Percentiles rank a stretch among this genome's conserved stretches.
These are phyloP conservation scores for Beauveria australis DNA, from an alignment of 2,329 filamentous ascomycete genomes.

Conservation along the genomic window DNA sequence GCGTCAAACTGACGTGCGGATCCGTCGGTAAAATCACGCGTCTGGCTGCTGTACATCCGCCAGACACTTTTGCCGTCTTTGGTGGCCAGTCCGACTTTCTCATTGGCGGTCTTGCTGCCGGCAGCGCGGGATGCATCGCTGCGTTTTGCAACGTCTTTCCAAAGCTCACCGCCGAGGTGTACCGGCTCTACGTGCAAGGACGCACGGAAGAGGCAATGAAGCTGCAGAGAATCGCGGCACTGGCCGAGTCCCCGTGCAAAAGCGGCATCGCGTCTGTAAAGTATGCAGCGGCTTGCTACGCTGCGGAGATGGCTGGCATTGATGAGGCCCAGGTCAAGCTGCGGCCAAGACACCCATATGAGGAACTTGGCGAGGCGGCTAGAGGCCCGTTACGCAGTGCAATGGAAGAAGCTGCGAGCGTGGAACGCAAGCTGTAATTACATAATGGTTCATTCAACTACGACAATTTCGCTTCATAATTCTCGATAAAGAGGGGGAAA, in stretches of 20 bases:
- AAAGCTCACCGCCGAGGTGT: background rate
- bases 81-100: background rate
- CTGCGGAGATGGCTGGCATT: too few relatives aligned
- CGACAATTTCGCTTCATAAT: too few relatives aligned
- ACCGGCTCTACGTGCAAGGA: too few relatives aligned
- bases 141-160: background rate
- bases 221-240: too few relatives aligned
- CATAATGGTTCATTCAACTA: background rate
- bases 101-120: background rate
- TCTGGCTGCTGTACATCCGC: slow-evolving; percentile 29
- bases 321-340: background rate
- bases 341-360: background rate
- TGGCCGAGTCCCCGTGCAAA: too few relatives aligned
- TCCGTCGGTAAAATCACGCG: slow-evolving; percentile 53
- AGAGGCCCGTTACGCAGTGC: background rate
- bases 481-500: too few relatives aligned
- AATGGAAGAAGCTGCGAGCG: background rate
- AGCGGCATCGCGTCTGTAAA: too few relatives aligned
- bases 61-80: background rate
- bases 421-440: background rate
- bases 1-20: slow-evolving; percentile 58
- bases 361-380: background rate
- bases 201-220: too few relatives aligned
- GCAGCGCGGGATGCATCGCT: background rate
- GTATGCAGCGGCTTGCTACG: too few relatives aligned